These are phyloP conservation scores for Kwoniella dendrophila DNA, from an alignment of 768 basidiomycete genomes.

Conservation along the genomic window DNA sequence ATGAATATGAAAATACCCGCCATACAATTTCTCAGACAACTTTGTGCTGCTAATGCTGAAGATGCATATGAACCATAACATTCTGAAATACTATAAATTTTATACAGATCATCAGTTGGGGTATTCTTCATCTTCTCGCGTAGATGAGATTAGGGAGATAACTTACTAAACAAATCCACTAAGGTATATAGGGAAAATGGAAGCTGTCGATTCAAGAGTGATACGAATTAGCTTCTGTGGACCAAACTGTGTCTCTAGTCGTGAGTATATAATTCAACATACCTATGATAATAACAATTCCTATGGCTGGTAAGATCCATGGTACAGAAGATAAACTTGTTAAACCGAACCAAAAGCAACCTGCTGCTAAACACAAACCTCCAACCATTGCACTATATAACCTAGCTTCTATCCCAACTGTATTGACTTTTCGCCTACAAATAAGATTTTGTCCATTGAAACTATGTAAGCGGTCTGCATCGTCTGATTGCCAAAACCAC, in stretches of 20 bases:
- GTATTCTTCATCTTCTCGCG: not conserved
- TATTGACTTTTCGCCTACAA: constrained; percentile 35
- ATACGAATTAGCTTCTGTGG: not conserved
- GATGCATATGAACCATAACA: constrained; percentile 67
- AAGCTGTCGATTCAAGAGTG: not conserved
- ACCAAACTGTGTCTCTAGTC: not conserved
- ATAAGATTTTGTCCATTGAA: not conserved
- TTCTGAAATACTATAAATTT: constrained; percentile 60
- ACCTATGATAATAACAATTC: constrained; percentile 61
- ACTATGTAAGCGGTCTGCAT: not conserved
- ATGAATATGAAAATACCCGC: constrained; percentile 65
- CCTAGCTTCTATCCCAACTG: constrained; percentile 51
- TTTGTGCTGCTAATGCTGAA: constrained; percentile 71
- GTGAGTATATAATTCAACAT: not conserved
- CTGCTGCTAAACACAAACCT: constrained; percentile 46
- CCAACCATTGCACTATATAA: constrained; percentile 50
- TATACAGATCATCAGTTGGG: not conserved
- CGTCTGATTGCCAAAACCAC: not conserved
- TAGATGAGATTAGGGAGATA: not conserved
- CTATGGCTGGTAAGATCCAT: constrained; percentile 69
- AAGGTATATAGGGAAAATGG: constrained; percentile 22
- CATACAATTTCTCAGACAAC: constrained; percentile 61
- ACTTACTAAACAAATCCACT: constrained; percentile 60
- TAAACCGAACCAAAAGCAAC: constrained; percentile 70
- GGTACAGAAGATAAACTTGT: constrained; percentile 62